Evolutionary conservation across 352 stramenopile genomes (phyloP).

Genomic region (Globisporangium middletonii): DNA sequence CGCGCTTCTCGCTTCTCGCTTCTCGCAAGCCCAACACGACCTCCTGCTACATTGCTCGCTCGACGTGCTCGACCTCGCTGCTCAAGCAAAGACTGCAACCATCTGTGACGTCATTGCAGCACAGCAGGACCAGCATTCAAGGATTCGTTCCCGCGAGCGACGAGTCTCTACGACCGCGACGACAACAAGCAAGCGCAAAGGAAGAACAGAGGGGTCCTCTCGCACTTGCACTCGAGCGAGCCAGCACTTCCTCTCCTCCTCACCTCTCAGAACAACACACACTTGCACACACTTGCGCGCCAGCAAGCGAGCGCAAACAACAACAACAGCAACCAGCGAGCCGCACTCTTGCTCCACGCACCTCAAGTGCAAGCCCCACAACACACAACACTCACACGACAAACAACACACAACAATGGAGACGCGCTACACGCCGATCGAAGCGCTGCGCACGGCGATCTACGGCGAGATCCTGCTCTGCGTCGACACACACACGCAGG

Average conservation of each 20-base stretch:
- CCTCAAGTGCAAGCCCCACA: background rate
- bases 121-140: background rate
- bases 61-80: too few species aligned
- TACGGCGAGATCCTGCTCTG: slow-evolving; percentile 72
- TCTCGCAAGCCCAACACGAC: too few species aligned
- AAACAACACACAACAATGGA: background rate
- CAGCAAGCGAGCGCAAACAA: too few species aligned
- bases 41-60: too few species aligned
- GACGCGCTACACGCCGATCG: slow-evolving; percentile 38
- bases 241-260: too few species aligned
- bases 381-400: background rate
- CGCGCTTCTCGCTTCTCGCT: too few species aligned
- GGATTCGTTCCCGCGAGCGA: background rate
- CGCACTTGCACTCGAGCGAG: too few species aligned
- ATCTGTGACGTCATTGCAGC: background rate
- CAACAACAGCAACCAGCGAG: background rate
- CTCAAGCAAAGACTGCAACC: background rate
- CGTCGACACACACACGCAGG: slow-evolving; percentile 38
- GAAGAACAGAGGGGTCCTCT: too few species aligned
- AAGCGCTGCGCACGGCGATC: slow-evolving; percentile 44
- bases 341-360: too few species aligned
- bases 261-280: too few species aligned
- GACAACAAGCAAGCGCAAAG: background rate
- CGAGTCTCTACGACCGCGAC: background rate
- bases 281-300: too few species aligned